Base-by-base conservation (phyloP, 148 eudicot species). In the Limonium bicolor region DNA sequence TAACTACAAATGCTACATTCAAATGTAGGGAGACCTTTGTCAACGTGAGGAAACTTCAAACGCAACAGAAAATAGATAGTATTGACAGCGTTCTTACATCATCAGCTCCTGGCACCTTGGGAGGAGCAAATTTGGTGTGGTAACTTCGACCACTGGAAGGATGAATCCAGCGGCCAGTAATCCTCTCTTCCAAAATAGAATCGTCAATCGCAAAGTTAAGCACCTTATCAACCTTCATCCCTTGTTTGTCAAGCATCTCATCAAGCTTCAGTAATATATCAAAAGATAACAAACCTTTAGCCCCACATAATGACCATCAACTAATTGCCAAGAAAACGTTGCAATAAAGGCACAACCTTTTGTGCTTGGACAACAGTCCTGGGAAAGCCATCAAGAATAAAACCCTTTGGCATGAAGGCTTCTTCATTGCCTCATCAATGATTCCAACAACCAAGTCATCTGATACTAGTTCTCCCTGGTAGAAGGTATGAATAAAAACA, bases 321-420 rank as follows among this genome's bases (percentile, higher is more conserved):
- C n/a, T n/a, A n/a, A n/a, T n/a, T n/a, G n/a, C n/a, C n/a, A n/a
- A n/a, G n/a, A n/a, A n/a, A n/a, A n/a, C n/a, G n/a, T n/a, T n/a
- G n/a, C n/a, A n/a, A n/a, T n/a, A n/a, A n/a, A n/a, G n/a, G n/a
- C 34, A 50, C 40, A 50, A 90, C 87, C 87, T 81, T 85, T 54
- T 81, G 60, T 7, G 93, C 95, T 65, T 87, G 96, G 52, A 59
- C 86, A 41, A 76, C 88, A 22, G 96, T 87, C 68, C 96, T 87
- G 4, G 96, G 96, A 58, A 87, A 87, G 21, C 96, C 96, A 65
- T 87, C 96, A 63, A 87, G 96, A 58, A 87, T 87, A 45, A 87
- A 87, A 45, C 96, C 96, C 66, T 79, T 87, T 74, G 71, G 25
- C 96, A 87, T 36, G 96, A 87, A 46, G 96, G 96, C 61, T 72